phyloP scores from a whole-genome alignment of 108 stramenopile species.

The Skeletonema potamos region DNA sequence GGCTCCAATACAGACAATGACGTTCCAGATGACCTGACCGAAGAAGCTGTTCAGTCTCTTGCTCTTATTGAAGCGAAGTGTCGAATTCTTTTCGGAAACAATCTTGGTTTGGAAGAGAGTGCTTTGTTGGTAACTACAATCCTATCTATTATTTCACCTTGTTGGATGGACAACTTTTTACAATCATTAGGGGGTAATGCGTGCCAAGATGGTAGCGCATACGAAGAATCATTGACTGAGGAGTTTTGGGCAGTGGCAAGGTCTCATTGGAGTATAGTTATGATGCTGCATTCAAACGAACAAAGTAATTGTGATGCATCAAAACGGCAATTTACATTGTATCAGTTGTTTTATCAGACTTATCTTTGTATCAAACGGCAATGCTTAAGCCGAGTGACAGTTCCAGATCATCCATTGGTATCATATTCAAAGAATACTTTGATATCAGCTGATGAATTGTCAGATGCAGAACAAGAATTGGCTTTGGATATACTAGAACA shows the following conservation, averaged over 20 bases:
- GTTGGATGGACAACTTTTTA: constrained; percentile 1
- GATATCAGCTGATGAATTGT: constrained; percentile 14
- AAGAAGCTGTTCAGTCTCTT: constrained; percentile 13
- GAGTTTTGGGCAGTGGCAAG: constrained; percentile 43
- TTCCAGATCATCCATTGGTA: constrained; percentile 24
- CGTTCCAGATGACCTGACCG: background rate
- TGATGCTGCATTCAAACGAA: background rate
- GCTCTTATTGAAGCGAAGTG: constrained; percentile 16
- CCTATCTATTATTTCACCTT: constrained; percentile 14
- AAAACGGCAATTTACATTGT: constrained; percentile 11
- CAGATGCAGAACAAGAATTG: constrained; percentile 14
- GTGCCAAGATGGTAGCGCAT: constrained; percentile 3
- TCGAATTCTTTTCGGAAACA: constrained; percentile 5
- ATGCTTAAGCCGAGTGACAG: constrained; percentile 23
- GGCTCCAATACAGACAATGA: background rate
- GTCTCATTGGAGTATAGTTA: constrained; percentile 20
- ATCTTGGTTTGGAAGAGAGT: constrained; percentile 33
- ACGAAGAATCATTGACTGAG: constrained; percentile 38
- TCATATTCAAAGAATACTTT: constrained; percentile 37
- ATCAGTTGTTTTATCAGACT: constrained; percentile 10
- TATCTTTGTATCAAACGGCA: constrained; percentile 33
- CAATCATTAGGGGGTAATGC: background rate
- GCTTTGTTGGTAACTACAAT: constrained; percentile 35
- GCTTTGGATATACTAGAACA: constrained; percentile 23
- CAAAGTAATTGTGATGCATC: background rate